These are phyloP conservation scores for Triticum dicoccoides DNA, from an alignment of 176 grass and related monocot species.

Conservation along the genomic window DNA sequence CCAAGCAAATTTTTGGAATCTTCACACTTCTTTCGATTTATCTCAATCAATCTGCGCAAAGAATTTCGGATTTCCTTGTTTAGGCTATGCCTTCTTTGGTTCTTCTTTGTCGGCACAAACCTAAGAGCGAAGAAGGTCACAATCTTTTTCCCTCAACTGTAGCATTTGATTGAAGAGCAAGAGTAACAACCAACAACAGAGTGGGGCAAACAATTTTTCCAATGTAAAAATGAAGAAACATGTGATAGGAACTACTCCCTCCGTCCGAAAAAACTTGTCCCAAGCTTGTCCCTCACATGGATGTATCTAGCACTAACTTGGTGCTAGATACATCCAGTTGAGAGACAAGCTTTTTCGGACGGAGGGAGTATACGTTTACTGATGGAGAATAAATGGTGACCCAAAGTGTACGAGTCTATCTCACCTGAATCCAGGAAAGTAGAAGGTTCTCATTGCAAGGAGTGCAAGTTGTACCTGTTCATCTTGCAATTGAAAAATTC, in stretches of 20 bases:
- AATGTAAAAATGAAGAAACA: not conserved
- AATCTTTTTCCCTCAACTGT: not conserved
- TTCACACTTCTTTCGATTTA: slow-evolving; percentile 55
- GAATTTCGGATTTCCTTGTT: slow-evolving; percentile 61
- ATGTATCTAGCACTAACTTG: too few relatives aligned
- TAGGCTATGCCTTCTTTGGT: slow-evolving; percentile 46
- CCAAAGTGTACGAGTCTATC: not conserved
- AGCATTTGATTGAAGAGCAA: not conserved
- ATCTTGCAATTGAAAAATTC: slow-evolving; percentile 66
- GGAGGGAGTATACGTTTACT: not conserved
- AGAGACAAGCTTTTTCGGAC: too few relatives aligned
- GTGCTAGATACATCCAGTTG: too few relatives aligned
- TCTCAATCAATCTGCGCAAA: slow-evolving; percentile 60
- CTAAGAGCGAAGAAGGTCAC: slow-evolving; percentile 28
- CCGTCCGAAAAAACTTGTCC: too few relatives aligned
- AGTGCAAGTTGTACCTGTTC: slow-evolving; percentile 53
- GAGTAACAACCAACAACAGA: not conserved
- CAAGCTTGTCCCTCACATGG: too few relatives aligned
- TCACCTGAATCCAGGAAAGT: slow-evolving; percentile 84
- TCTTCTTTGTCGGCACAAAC: slow-evolving; percentile 88
- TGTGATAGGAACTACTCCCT: not conserved
- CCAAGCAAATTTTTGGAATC: slow-evolving; percentile 78
- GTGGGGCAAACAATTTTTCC: not conserved
- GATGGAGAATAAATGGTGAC: not conserved
- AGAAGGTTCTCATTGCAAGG: slow-evolving; percentile 68